Evolutionary conservation across 2,329 filamentous ascomycete species (phyloP).

Genomic region (Coniochaeta hoffmannii): DNA sequence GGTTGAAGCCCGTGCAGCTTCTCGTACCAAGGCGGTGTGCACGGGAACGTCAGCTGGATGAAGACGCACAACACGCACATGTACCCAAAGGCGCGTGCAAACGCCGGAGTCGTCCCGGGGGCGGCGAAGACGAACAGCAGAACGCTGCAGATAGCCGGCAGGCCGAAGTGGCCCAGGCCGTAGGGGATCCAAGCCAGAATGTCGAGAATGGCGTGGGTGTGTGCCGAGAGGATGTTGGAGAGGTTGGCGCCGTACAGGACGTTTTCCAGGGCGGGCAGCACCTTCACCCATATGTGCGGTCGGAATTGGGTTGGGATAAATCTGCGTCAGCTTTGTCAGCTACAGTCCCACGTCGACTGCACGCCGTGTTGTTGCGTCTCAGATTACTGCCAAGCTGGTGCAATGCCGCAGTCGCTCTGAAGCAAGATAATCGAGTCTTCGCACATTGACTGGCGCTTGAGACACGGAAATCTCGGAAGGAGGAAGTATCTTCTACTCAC

Average conservation of each 20-base stretch:
- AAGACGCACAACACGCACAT: conserved; percentile 83
- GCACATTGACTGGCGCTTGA: neutral
- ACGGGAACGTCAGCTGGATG: conserved; percentile 85
- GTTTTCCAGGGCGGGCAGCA: conserved; percentile 89
- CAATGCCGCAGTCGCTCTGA: neutral
- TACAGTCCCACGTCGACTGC: neutral
- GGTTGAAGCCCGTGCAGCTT: conserved; percentile 85
- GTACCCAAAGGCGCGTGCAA: conserved; percentile 83
- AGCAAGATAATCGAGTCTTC: neutral
- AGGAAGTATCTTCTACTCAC: conserved; percentile 44
- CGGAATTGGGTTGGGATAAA: conserved; percentile 86
- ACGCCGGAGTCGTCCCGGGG: conserved; percentile 76
- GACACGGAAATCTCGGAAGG: neutral
- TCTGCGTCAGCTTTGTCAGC: conserved; percentile 35
- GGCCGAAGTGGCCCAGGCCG: conserved; percentile 82
- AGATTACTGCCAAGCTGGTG: neutral
- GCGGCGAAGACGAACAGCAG: conserved; percentile 85
- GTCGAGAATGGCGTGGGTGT: conserved; percentile 77
- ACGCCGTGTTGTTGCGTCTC: neutral
- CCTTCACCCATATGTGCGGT: conserved; percentile 91
- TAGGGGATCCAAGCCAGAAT: conserved; percentile 91
- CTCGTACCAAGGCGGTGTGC: conserved; percentile 96
- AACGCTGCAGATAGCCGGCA: conserved; percentile 69
- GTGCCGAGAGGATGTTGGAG: conserved; percentile 88
- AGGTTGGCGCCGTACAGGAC: conserved; percentile 94